These are phyloP conservation scores for Chlorella sp. DNA, from an alignment of 139 green algal genomes.

Conservation along the genomic window DNA sequence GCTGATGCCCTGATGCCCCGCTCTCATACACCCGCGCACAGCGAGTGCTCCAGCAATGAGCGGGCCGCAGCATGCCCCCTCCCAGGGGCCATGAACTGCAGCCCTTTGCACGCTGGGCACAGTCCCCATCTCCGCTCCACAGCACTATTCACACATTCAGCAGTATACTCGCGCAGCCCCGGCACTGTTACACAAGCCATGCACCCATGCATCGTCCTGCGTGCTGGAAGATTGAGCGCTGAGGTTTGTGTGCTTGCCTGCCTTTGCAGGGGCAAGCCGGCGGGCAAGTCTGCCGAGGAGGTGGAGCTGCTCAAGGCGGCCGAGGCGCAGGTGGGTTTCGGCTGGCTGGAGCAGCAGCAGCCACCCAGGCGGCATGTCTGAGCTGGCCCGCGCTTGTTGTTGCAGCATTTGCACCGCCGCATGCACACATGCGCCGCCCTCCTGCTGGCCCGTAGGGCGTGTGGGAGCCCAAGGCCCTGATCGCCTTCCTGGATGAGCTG, in stretches of 20 bases:
- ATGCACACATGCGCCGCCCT: too few species aligned
- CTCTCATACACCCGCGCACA: neutral
- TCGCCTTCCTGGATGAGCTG: constrained; percentile 41
- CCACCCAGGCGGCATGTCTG: too few species aligned
- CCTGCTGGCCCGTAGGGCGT: neutral
- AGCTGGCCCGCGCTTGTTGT: too few species aligned
- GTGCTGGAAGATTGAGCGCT: neutral
- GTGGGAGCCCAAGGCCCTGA: constrained; percentile 42
- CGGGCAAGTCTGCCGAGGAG: constrained; percentile 78
- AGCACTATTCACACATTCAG: neutral
- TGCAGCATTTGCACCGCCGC: too few species aligned
- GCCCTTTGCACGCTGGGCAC: constrained; percentile 29
- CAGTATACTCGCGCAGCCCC: neutral
- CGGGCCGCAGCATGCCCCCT: constrained; percentile 11
- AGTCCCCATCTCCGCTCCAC: neutral
- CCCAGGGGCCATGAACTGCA: constrained; percentile 12
- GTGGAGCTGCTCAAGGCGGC: constrained; percentile 17
- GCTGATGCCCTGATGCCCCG: neutral
- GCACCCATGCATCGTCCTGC: neutral
- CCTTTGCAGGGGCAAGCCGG: constrained; percentile 83
- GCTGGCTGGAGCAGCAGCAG: too few species aligned
- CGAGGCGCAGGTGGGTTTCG: neutral
- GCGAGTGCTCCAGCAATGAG: constrained; percentile 17
- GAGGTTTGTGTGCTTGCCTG: constrained; percentile 52
- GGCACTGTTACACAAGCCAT: neutral